phyloP scores from a whole-genome alignment of 2,329 filamentous ascomycete species.

The Aspergillus niger region DNA sequence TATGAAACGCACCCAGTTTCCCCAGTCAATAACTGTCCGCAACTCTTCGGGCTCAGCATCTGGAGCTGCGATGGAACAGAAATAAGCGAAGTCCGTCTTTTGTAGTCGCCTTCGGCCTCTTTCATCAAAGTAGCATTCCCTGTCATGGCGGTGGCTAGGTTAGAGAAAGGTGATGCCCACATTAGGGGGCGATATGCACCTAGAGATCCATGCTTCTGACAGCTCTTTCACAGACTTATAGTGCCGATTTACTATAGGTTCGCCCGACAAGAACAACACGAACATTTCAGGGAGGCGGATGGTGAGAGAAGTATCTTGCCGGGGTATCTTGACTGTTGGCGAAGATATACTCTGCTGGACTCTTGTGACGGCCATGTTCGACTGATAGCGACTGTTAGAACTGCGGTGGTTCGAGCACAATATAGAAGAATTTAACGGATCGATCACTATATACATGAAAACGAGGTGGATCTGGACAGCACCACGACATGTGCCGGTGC shows the following conservation, averaged over 20 bases:
- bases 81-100: conserved; percentile 29
- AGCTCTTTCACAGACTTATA: conserved; percentile 26
- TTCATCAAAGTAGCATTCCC: conserved; percentile 21
- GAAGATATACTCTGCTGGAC: conserved; percentile 2
- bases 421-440: too few relatives aligned
- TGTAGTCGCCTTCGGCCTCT: conserved; percentile 10
- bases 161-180: neutral
- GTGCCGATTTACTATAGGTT: conserved; percentile 25
- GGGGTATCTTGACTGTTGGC: neutral
- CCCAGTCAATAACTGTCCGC: conserved; percentile 31
- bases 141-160: neutral
- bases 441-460: neutral
- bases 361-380: conserved; percentile 4
- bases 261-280: conserved; percentile 30
- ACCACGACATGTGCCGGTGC: neutral
- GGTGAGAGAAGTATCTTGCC: neutral
- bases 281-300: conserved; percentile 32
- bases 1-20: conserved; percentile 26
- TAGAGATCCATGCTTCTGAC: conserved; percentile 29
- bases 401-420: neutral
- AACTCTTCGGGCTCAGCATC: conserved; percentile 25
- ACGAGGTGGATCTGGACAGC: neutral
- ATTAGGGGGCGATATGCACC: conserved; percentile 12
- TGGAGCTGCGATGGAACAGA: conserved; percentile 28
- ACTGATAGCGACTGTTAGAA: neutral